Base-by-base conservation (phyloP, 1,284 basidiomycete genomes). In the Rhodotorula sp. region DNA sequence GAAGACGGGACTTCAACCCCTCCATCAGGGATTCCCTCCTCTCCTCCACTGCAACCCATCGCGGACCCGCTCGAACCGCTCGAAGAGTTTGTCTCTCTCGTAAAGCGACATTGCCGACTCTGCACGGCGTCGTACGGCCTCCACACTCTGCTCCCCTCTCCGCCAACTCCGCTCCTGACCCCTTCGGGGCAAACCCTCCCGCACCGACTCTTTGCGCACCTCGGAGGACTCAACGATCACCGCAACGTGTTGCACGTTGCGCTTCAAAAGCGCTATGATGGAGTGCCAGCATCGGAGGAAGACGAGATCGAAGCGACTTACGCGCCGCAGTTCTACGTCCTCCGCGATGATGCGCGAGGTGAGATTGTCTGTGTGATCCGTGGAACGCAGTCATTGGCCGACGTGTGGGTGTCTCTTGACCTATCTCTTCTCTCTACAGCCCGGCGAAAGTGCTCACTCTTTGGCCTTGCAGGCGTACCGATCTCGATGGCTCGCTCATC, bases 91-190 rank as follows among this genome's bases (percentile, higher is more conserved):
- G 54, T 73, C 18, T 26, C 65, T 15, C 26, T 47, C 10, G 60
- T 74, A 23, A 72, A 72, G 59, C 65, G 75, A 10, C 63, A 61
- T 34, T 67, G 60, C 1, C 68, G 75, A 15, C 70, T 76, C 21
- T 62, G 73, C 4, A 76, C 75, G 2, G 75, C 75, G 0, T 72
- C 75, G 15, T 76, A 76, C 58, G 75, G 75, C 14, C 66, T 76
- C 0, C 75, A 76, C 51, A 70, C 70, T 3, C 65, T 72, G 54
- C 61, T 76, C 39, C 59, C 74, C 21, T 67, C 64, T 1, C 65
- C 70, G 12, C 65, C 68, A 3, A 72, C 70, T 7, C 73, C 75
- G 20, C 67, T 73, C 31, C 61, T 76, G 31, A 74, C 75, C 3
- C 74, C 74, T 4, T 67, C 64, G 1, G 74, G 69, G 2, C 48